phyloP scores from a whole-genome alignment of 2,329 filamentous ascomycete species.

The Fusarium sp. region DNA sequence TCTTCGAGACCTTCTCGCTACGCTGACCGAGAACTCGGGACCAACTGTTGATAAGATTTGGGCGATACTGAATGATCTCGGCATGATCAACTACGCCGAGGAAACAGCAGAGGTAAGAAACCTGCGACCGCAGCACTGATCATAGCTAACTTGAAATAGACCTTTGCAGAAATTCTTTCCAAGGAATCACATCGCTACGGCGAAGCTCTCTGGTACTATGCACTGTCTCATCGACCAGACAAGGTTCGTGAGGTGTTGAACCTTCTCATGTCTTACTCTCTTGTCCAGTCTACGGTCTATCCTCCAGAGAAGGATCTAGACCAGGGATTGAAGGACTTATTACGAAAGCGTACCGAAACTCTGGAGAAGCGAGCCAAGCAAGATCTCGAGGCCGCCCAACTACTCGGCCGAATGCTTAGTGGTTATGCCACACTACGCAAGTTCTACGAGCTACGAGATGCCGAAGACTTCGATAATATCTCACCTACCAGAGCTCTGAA shows the following conservation, averaged over 20 bases:
- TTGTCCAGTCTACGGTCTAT: conserved; percentile 86
- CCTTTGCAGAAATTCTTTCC: conserved; percentile 83
- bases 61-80: conserved; percentile 79
- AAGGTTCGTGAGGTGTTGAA: conserved; percentile 90
- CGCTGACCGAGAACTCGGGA: conserved; percentile 73
- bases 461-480: conserved; percentile 46
- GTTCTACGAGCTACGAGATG: conserved; percentile 90
- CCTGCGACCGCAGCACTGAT: neutral
- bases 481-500: conserved; percentile 62
- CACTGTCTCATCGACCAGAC: conserved; percentile 79
- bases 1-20: conserved; percentile 73
- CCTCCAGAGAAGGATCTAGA: conserved; percentile 80
- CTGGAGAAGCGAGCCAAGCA: conserved; percentile 78
- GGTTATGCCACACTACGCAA: conserved; percentile 92
- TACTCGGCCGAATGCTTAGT: conserved; percentile 87
- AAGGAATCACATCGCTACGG: conserved; percentile 82
- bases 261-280: conserved; percentile 85
- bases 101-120: conserved; percentile 81
- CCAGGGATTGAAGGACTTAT: conserved; percentile 74
- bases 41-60: conserved; percentile 85
- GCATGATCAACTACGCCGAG: conserved; percentile 82
- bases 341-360: conserved; percentile 77
- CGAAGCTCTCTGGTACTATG: conserved; percentile 89
- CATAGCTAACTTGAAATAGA: conserved; percentile 62
- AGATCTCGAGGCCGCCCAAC: conserved; percentile 83